Evolutionary conservation across 139 green algal species (phyloP), one percentile per base, ranked within the genome.

Genomic region (Chlorella vulgaris): DNA sequence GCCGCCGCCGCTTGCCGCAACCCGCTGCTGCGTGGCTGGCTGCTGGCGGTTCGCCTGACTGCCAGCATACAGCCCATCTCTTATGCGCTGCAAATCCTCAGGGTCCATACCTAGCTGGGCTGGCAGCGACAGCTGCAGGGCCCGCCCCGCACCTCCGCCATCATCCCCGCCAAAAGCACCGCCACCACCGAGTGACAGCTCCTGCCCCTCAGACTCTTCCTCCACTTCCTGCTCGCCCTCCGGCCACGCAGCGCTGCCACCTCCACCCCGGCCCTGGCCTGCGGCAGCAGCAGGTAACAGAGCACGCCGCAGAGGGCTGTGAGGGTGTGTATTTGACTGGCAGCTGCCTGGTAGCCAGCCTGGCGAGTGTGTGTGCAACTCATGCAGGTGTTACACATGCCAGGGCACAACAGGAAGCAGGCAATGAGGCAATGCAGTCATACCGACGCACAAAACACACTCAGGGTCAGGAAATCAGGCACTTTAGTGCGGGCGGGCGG

Each of bases 71-170:
- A 81, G 42, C 6, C 75, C 61, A 24, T 73, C 61, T 61, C 60
- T 66, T 78, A 96, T 89, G 4, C 88, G 83, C 47, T 84, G 43
- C 67, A 95, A 76, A 7, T 76, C 47, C 1, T 83, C 66, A 6
- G 92, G 89, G 50, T 94, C 83, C 10, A 93, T 87, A 22, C 82
- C 86, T 67, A 96, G 77, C 61, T 85, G 80, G 1, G 85, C 83
- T 22, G 92, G 86, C 84, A 96, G 86, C 13, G 78, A 50, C 76
- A 94, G 82, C 71, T 87, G 84, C 68, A 96, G 81, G 38, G 86
- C 40, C 0, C 70, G 65, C n/a, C 70, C 53, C 53, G 42, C 78
- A 22, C 19, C 62, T 35, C 40, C 68, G 43, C 47, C 74, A 28
- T 65, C 81, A 19, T 18, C 66, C 24, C 26, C 69, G 19, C 6